Base-by-base conservation (phyloP, 1,139 yeast species). In the Saccharomyces hybrid region DNA sequence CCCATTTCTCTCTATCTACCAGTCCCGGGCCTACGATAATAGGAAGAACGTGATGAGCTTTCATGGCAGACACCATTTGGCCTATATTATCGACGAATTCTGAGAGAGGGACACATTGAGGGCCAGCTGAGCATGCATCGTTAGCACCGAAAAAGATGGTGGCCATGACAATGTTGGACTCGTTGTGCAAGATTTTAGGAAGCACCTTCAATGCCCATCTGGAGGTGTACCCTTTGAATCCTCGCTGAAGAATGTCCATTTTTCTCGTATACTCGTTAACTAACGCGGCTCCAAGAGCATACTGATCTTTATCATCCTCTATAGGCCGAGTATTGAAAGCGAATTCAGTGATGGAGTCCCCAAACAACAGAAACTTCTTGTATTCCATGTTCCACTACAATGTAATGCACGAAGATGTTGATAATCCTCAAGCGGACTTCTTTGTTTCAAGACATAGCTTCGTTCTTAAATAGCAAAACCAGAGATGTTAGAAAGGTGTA, bases 131-230 rank as follows among this genome's bases (percentile, higher is more conserved):
- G 5, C 73, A 74, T 0, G 88, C 82, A 66, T 88, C 96, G 63
- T 88, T 88, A 9, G 95, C 78, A 1, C 96, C 96, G 62, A 86
- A 81, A 68, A 84, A 87, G 2, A 88, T 71, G 0, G 83, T 78
- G 58, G 80, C 76, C 32, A 85, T 61, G n/a, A 63, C 67, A 27
- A 76, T 66, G 53, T 69, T 68, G 2, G 63, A 59, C 55, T 80
- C 86, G 1, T 70, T 65, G 16, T 72, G 67, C 38, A 84, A 66
- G 20, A 84, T 69, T 51, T 74, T 69, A 1, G 82, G 82, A 16
- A 82, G 69, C 13, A 84, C 65, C 20, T 63, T 60, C 46, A 71
- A 63, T 0, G 78, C 84, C 70, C 82, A 82, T 32, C 77, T 73
- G 0, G 85, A 69, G 61, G 77, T 84, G 69, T 82, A 85, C 0